Conservation (phyloP, 2,329 filamentous ascomycete species). For the Venturia aucupariae region DNA sequence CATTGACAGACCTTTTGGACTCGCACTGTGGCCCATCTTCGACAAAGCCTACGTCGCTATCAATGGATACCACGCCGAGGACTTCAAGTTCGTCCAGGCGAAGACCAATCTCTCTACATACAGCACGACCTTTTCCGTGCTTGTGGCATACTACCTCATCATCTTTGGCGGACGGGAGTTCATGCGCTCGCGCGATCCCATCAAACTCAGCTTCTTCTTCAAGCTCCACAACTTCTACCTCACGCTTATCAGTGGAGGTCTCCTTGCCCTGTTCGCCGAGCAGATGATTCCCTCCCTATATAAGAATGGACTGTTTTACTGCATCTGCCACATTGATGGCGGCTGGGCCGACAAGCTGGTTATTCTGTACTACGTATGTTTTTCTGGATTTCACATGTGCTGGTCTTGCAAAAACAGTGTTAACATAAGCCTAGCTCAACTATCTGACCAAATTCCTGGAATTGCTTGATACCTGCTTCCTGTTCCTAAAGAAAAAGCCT, state of each 20-base stretch:
- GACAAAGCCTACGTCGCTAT: slow-evolving; percentile 70
- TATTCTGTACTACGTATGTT: slow-evolving; percentile 88
- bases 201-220: slow-evolving; percentile 83
- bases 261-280: slow-evolving; percentile 82
- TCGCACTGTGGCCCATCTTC: slow-evolving; percentile 91
- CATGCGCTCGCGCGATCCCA: slow-evolving; percentile 78
- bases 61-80: slow-evolving; percentile 71
- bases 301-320: slow-evolving; percentile 74
- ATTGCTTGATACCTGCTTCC: slow-evolving; percentile 88
- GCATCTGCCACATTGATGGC: slow-evolving; percentile 72
- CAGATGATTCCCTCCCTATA: slow-evolving; percentile 78
- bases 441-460: slow-evolving; percentile 98
- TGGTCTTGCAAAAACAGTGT: slow-evolving; percentile 28
- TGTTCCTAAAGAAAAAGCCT: slow-evolving; percentile 99
- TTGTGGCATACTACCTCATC: slow-evolving; percentile 82
- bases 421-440: slow-evolving; percentile 58
- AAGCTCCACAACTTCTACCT: slow-evolving; percentile 95
- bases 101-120: slow-evolving; percentile 85
- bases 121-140: slow-evolving; percentile 68
- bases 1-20: slow-evolving; percentile 83
- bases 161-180: slow-evolving; percentile 88
- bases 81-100: slow-evolving; percentile 76
- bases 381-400: slow-evolving; percentile 14
- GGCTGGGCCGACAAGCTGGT: slow-evolving; percentile 93
- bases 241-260: slow-evolving; percentile 70